Evolutionary conservation across 352 stramenopile species (phyloP).

Genomic region (Globisporangium iwayamae): DNA sequence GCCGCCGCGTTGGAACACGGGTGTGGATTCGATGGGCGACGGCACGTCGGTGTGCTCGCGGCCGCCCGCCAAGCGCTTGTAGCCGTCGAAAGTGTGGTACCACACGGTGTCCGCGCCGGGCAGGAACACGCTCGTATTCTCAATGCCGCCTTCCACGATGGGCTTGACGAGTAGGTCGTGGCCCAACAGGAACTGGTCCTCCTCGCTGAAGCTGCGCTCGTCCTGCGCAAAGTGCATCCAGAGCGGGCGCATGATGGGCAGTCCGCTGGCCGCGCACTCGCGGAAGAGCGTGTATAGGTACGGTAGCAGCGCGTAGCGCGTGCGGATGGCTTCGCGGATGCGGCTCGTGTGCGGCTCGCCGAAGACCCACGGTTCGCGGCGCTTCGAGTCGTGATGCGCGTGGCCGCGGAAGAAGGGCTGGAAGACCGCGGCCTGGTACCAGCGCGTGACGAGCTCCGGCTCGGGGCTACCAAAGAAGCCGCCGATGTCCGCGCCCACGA

Average conservation of each 20-base stretch:
- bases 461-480: slow-evolving; percentile 99
- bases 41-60: slow-evolving; percentile 58
- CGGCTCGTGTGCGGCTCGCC: slow-evolving; percentile 90
- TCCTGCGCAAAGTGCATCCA: slow-evolving; percentile 95
- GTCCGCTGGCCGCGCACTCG: slow-evolving; percentile 44
- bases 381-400: slow-evolving; percentile 98
- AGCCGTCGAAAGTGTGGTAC: slow-evolving; percentile 88
- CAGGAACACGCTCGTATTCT: slow-evolving; percentile 87
- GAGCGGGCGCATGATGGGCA: slow-evolving; percentile 92
- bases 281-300: slow-evolving; percentile 94
- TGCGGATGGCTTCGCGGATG: slow-evolving; percentile 90
- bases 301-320: slow-evolving; percentile 95
- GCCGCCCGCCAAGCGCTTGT: slow-evolving; percentile 53
- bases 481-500: slow-evolving; percentile 97
- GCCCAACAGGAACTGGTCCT: slow-evolving; percentile 96
- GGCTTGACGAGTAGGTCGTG: slow-evolving; percentile 95
- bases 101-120: slow-evolving; percentile 76
- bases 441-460: slow-evolving; percentile 95
- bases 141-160: slow-evolving; percentile 86
- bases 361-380: slow-evolving; percentile 98
- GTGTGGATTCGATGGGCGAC: slow-evolving; percentile 92
- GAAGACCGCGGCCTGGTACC: slow-evolving; percentile 95
- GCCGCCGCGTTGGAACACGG: slow-evolving; percentile 95
- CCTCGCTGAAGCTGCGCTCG: slow-evolving; percentile 76
- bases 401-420: slow-evolving; percentile 99